Evolutionary conservation across 2,329 filamentous ascomycete genomes (phyloP), one percentile per base, ranked within the genome.

Genomic region (Aspergillus quadricinctus): DNA sequence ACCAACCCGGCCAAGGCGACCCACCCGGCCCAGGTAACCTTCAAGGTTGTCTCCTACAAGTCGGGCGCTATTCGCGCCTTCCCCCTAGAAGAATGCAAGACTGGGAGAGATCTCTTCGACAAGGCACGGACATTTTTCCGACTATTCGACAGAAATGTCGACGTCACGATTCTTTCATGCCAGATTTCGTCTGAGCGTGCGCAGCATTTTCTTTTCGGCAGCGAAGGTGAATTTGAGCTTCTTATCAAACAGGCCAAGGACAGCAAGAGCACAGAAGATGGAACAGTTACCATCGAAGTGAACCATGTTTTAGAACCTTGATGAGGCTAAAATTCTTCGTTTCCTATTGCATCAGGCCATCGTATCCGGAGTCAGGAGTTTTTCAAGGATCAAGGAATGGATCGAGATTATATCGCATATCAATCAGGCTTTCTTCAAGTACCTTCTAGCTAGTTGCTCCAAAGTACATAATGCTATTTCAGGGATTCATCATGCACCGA

Each of bases 101-200:
- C 54, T 1, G 53, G 59, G 4, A 49, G 55, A 3, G 52, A 60
- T 2, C 40, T 69, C 3, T 69, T 68, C 29, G 50, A 57, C 3
- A 68, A 64, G 49, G 63, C 65, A 0, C 31, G 40, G 1, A 52
- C 56, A 1, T 68, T 68, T 35, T 69, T 63, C 37, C 54, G 46
- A 1, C 54, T 58, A 3, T 52, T 60, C 2, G 48, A 61, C 19
- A 37, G 25, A 1, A 49, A 48, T 3, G n/a, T 52, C 1, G 54
- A 64, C 2, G 53, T 62, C 9, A 59, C 55, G 6, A 52, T 66
- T 3, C 52, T 60, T 3, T 63, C 54, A 7, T 62, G 60, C 25
- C 60, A 61, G 48, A 57, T 61, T 17, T 25, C 50, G 3, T 54
- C 55, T 1, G 50, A 53, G 17, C 35, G 48, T n/a, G 52, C 54